Conservation (phyloP, 176 grass and related monocot species). For the Dendrocalamus sinicus region DNA sequence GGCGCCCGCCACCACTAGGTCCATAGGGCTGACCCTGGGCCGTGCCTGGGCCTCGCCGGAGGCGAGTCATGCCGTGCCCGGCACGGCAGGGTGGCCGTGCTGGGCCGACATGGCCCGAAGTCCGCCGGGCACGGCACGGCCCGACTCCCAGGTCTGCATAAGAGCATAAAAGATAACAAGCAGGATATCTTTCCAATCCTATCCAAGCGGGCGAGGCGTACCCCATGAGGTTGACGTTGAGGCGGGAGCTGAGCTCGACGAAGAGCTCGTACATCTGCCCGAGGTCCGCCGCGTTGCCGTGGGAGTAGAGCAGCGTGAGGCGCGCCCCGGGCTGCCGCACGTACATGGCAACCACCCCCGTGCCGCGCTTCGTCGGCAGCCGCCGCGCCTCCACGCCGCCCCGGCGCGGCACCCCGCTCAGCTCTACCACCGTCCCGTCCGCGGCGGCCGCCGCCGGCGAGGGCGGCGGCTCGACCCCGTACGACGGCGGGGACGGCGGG, state of each 20-base stretch:
- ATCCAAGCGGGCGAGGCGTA: not conserved
- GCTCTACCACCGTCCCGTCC: slow-evolving; percentile 56
- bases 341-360: slow-evolving; percentile 83
- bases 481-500: slow-evolving; percentile 79
- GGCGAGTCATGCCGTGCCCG: too few species aligned
- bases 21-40: too few species aligned
- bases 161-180: not conserved
- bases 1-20: too few species aligned
- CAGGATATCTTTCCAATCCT: not conserved
- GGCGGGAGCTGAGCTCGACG: slow-evolving; percentile 85
- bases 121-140: too few species aligned
- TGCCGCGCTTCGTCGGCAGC: slow-evolving; percentile 72
- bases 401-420: slow-evolving; percentile 62
- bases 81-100: too few species aligned
- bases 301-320: slow-evolving; percentile 94
- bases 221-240: slow-evolving; percentile 96
- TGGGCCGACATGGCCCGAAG: too few species aligned
- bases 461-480: slow-evolving; percentile 61
- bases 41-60: too few species aligned
- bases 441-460: slow-evolving; percentile 27
- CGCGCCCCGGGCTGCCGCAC: slow-evolving; percentile 71
- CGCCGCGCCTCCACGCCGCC: slow-evolving; percentile 73
- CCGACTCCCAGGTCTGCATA: too few species aligned
- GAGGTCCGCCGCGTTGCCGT: slow-evolving; percentile 93
- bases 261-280: slow-evolving; percentile 97